These are phyloP conservation scores for Dittrichia graveolens DNA, from an alignment of 129 eudicot species.

Conservation along the genomic window DNA sequence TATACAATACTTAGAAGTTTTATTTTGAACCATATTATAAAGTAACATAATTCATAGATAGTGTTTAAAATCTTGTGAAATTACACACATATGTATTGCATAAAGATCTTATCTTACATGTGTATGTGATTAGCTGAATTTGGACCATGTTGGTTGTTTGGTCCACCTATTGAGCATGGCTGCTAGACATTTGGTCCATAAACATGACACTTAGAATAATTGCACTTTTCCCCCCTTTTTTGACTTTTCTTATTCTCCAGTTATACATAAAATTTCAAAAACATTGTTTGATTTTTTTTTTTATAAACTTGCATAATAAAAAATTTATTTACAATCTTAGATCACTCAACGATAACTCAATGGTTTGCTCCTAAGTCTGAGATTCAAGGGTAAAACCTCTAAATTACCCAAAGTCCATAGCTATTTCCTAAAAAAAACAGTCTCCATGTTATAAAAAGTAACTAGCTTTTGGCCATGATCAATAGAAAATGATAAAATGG, in stretches of 20 bases:
- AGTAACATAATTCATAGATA: no score
- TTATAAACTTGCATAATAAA: neutral
- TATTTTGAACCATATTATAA: no score
- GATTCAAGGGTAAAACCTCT: neutral
- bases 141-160: conserved; percentile 38
- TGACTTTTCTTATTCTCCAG: neutral
- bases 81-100: neutral
- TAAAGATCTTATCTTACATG: conserved; percentile 22
- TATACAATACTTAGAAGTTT: no score
- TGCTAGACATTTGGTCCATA: conserved; percentile 31
- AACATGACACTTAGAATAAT: conserved; percentile 26
- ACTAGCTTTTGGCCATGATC: neutral
- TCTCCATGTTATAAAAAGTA: neutral
- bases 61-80: neutral
- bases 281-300: neutral
- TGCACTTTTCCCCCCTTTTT: neutral
- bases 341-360: no score
- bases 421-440: neutral
- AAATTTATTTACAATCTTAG: neutral
- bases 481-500: neutral
- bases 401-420: neutral
- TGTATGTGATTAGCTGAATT: conserved; percentile 1
- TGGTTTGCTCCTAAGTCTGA: neutral
- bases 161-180: conserved; percentile 33
- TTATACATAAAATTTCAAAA: neutral